Conservation (phyloP, 2,329 filamentous ascomycete genomes). For the Tolypocladium tropicale region DNA sequence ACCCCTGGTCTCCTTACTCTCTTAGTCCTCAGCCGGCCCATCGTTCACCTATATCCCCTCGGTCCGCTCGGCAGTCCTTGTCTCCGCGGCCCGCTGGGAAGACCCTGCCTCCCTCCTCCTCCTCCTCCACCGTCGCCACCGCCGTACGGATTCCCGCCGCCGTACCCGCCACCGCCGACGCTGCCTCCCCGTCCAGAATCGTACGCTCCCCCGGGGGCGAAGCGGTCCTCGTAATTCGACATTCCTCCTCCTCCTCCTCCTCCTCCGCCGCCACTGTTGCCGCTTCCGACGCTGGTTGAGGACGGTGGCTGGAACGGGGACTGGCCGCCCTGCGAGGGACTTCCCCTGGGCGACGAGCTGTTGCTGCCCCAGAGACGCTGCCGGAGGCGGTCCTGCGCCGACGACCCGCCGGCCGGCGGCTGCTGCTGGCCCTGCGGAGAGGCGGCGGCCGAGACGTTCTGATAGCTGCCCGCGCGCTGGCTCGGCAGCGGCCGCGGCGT, state of each 20-base stretch:
- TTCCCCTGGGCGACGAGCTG: slow-evolving; percentile 37
- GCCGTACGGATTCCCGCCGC: slow-evolving; percentile 26
- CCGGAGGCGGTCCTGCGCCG: slow-evolving; percentile 74
- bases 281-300: slow-evolving; percentile 3
- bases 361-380: slow-evolving; percentile 61
- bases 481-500: slow-evolving; percentile 56
- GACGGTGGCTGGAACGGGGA: slow-evolving; percentile 36
- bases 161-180: slow-evolving; percentile 12
- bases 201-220: slow-evolving; percentile 34
- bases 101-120: slow-evolving; percentile 18
- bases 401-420: slow-evolving; percentile 27
- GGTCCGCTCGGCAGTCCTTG: slow-evolving; percentile 38
- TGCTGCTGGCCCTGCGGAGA: not conserved
- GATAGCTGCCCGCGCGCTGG: slow-evolving; percentile 66
- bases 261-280: not conserved
- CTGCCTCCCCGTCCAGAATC: slow-evolving; percentile 20
- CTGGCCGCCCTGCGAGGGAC: slow-evolving; percentile 32
- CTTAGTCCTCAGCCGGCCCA: not conserved
- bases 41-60: slow-evolving; percentile 23
- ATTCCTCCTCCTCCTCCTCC: not conserved
- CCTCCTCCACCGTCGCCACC: slow-evolving; percentile 25
- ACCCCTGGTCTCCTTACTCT: too few species aligned
- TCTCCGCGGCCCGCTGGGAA: slow-evolving; percentile 13
- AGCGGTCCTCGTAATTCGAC: slow-evolving; percentile 33
- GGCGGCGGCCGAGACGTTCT: slow-evolving; percentile 28